Evolutionary conservation across 2,329 filamentous ascomycete species (phyloP).

Genomic region (Colletotrichum eleusines): DNA sequence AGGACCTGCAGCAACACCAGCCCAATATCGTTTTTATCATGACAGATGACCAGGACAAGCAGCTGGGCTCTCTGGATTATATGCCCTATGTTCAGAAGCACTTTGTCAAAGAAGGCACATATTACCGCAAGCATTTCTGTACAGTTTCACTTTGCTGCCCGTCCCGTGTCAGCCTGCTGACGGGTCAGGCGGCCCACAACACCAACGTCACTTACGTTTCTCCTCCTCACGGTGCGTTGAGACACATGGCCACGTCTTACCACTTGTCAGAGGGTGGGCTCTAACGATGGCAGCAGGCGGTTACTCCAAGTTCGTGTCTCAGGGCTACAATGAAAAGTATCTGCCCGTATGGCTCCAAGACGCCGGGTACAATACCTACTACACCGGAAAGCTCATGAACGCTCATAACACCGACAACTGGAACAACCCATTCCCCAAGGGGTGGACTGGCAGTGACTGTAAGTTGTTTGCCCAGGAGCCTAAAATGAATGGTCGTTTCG

Average conservation of each 20-base stretch:
- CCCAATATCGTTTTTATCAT: slow-evolving; percentile 76
- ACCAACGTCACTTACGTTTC: slow-evolving; percentile 74
- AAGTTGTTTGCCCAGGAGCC: slow-evolving; percentile 19
- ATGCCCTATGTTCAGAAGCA: slow-evolving; percentile 70
- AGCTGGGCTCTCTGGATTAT: slow-evolving; percentile 71
- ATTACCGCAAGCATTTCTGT: slow-evolving; percentile 73
- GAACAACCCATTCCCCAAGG: slow-evolving; percentile 65
- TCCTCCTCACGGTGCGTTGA: slow-evolving; percentile 63
- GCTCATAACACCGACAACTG: slow-evolving; percentile 72
- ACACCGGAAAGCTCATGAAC: slow-evolving; percentile 80
- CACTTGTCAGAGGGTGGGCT: slow-evolving; percentile 48
- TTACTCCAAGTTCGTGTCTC: slow-evolving; percentile 74
- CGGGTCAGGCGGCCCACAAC: slow-evolving; percentile 75
- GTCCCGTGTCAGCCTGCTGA: slow-evolving; percentile 73
- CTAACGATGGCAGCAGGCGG: slow-evolving; percentile 47
- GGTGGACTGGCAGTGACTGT: slow-evolving; percentile 66
- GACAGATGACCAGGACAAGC: slow-evolving; percentile 76
- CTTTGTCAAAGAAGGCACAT: slow-evolving; percentile 68
- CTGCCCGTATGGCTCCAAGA: slow-evolving; percentile 78
- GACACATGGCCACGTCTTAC: not conserved
- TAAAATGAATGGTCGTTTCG: not conserved
- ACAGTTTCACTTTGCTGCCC: slow-evolving; percentile 77
- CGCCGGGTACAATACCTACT: slow-evolving; percentile 78
- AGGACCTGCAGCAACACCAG: slow-evolving; percentile 27
- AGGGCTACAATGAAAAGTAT: slow-evolving; percentile 75